Evolutionary conservation across 768 basidiomycete genomes (phyloP).

Genomic region (Russula emetica): DNA sequence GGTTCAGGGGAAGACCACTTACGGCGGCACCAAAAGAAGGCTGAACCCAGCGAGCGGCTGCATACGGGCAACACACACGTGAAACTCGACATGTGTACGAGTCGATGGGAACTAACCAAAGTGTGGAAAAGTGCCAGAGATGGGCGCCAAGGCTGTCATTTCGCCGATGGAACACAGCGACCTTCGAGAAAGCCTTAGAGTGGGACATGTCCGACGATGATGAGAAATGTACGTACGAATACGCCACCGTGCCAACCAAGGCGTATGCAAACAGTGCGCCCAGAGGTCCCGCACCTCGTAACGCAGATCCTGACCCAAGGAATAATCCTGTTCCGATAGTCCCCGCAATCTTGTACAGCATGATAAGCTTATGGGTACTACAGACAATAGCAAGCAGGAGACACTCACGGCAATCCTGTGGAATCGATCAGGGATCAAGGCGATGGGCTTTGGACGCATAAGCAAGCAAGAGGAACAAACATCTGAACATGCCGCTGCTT

Average conservation of each 20-base stretch:
- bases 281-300: constrained; percentile 57
- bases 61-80: neutral
- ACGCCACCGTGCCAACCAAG: constrained; percentile 62
- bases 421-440: neutral
- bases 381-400: neutral
- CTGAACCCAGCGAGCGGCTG: constrained; percentile 38
- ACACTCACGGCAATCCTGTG: constrained; percentile 57
- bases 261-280: constrained; percentile 63
- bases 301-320: constrained; percentile 62
- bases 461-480: constrained; percentile 37
- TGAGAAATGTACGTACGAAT: constrained; percentile 43
- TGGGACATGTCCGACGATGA: constrained; percentile 23
- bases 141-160: constrained; percentile 76
- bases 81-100: neutral
- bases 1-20: constrained; percentile 20
- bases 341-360: constrained; percentile 57
- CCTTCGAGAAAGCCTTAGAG: constrained; percentile 31
- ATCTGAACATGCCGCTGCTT: constrained; percentile 80
- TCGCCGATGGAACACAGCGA: constrained; percentile 67
- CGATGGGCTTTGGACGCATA: too few relatives aligned
- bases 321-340: constrained; percentile 74
- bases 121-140: constrained; percentile 75
- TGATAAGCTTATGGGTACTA: neutral
- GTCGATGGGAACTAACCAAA: constrained; percentile 42
- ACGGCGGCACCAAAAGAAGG: constrained; percentile 38